phyloP scores from a whole-genome alignment of 202 grass and related monocot species.

The Schoenoplectus tabernaemontani region DNA sequence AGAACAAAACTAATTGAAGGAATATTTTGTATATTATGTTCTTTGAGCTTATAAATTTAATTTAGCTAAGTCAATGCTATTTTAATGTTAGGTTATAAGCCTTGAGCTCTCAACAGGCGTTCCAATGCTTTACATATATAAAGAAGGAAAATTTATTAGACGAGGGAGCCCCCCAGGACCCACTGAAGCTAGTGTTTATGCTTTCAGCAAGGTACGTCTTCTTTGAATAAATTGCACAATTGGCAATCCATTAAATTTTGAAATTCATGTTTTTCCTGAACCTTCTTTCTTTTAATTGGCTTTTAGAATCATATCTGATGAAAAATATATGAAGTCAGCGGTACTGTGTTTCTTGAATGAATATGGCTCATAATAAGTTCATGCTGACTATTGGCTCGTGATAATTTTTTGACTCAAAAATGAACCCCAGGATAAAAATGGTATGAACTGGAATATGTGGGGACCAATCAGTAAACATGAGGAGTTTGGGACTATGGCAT shows the following conservation, averaged over 20 bases:
- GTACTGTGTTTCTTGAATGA: background rate
- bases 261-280: background rate
- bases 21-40: no score
- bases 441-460: background rate
- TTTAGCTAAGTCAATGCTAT: background rate
- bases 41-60: background rate
- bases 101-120: slow-evolving; percentile 91
- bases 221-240: slow-evolving; percentile 1
- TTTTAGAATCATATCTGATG: no score
- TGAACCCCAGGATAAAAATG: background rate
- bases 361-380: background rate
- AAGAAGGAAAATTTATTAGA: slow-evolving; percentile 92
- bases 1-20: no score
- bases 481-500: background rate
- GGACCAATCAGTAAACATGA: background rate
- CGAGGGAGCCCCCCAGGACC: slow-evolving; percentile 73
- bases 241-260: background rate
- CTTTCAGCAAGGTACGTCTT: slow-evolving; percentile 71
- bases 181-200: slow-evolving; percentile 88
- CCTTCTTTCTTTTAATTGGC: no score
- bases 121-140: slow-evolving; percentile 98
- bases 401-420: background rate
- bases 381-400: background rate
- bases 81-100: slow-evolving; percentile 38
- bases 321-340: background rate